Percentiles rank a stretch among this genome's conserved stretches.
These are phyloP conservation scores for Aspergillus nanangensis DNA, from an alignment of 495 filamentous ascomycete species.

Conservation along the genomic window DNA sequence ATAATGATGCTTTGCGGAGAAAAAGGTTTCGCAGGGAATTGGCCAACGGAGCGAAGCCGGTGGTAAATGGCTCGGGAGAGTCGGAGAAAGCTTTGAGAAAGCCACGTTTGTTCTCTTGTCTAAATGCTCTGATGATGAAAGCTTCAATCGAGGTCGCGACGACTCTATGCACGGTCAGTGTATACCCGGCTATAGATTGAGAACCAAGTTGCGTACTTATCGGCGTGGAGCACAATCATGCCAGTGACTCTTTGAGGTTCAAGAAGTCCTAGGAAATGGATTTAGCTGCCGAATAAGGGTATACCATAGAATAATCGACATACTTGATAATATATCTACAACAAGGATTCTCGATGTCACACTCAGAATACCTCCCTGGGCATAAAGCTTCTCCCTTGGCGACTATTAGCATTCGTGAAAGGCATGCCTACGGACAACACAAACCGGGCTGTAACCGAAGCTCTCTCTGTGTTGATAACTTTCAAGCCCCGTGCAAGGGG, in stretches of 20 bases:
- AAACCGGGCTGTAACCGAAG: slow-evolving; percentile 70
- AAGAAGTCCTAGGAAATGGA: slow-evolving; percentile 51
- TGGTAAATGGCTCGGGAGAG: slow-evolving; percentile 85
- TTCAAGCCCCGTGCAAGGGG: slow-evolving; percentile 79
- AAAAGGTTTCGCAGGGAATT: slow-evolving; percentile 94
- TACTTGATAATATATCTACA: slow-evolving; percentile 81
- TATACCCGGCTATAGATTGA: background rate
- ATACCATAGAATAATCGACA: slow-evolving; percentile 1
- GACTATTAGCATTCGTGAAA: slow-evolving; percentile 15
- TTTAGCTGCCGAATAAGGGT: slow-evolving; percentile 16
- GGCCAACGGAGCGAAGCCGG: slow-evolving; percentile 82
- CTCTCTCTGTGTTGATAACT: slow-evolving; percentile 90
- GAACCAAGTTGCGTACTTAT: slow-evolving; percentile 52
- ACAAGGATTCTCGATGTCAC: slow-evolving; percentile 94
- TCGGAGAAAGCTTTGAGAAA: slow-evolving; percentile 98
- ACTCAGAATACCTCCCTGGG: slow-evolving; percentile 86
- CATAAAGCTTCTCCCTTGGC: slow-evolving; percentile 80
- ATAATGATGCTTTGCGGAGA: slow-evolving; percentile 80
- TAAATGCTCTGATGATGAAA: slow-evolving; percentile 90
- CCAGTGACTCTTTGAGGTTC: slow-evolving; percentile 84
- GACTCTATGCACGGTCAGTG: slow-evolving; percentile 42
- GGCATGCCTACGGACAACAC: slow-evolving; percentile 1
- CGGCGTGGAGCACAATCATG: slow-evolving; percentile 82
- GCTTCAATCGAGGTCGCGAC: slow-evolving; percentile 88
- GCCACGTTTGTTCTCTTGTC: slow-evolving; percentile 86